Evolutionary conservation across 208 protist genomes (phyloP), one percentile per base, ranked within the genome.

Genomic region (Lotmaria passim): DNA sequence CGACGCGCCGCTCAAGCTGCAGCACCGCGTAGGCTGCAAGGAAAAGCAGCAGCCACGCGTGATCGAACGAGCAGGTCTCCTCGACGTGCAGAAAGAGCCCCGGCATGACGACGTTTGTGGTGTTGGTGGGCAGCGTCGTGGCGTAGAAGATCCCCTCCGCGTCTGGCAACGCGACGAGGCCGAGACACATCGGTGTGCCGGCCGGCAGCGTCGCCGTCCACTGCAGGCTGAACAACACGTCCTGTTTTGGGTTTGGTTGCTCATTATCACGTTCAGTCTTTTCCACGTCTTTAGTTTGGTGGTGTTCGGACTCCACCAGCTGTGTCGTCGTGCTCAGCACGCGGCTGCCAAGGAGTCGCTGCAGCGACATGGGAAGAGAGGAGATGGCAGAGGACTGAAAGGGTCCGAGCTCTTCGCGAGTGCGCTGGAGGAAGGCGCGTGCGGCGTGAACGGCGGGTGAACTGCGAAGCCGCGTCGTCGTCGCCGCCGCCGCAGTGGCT

Each of bases 1-100:
- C 80, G 11, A 89, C 53, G 65, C 70, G 81, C 10, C 70, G 76
- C 48, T 81, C 63, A n/a, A 90, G 75, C 26, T 66, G 38, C 57
- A 78, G 34, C 6, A 89, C 26, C 6, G 33, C 46, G 14, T 41
- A 69, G 11, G 75, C 39, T 19, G 79, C 7, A n/a, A 79, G 10
- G 3, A 89, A 24, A 26, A 90, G 39, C 58, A 82, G 68, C 47
- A 89, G 33, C 85, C 84, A 93, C 58, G 88, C 53, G 1, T 23
- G 24, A 52, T 93, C 87, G 57, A 87, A 82, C 12, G 60, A 43
- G 21, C 81, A 44, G 12, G 30, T 41, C 30, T 88, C 78, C 7
- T 82, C 70, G 23, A 93, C 33, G 26, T 76, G 62, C 0, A 90
- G 39, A 0, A 39, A 57, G 6, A 92, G 31, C 3, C 31, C 58